phyloP scores from a whole-genome alignment of 495 filamentous ascomycete species.

The Daldinia bambusicola region DNA sequence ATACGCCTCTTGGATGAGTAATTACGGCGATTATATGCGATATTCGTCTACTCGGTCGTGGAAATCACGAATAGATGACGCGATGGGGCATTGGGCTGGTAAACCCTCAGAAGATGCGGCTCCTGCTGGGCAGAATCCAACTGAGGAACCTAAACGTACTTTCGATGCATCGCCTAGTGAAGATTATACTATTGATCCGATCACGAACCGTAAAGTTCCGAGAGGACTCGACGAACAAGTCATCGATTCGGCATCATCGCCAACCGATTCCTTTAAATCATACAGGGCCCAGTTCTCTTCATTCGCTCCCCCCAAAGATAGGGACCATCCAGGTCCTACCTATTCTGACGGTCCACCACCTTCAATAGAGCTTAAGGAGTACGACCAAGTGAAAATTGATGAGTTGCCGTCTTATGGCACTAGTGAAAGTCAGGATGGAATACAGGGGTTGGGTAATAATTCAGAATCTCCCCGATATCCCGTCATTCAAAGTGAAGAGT shows the following conservation, averaged over 20 bases:
- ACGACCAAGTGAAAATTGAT: conserved; percentile 49
- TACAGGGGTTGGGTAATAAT: conserved; percentile 5
- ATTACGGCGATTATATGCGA: background rate
- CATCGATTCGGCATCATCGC: background rate
- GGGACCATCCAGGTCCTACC: conserved; percentile 36
- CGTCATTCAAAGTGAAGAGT: conserved; percentile 46
- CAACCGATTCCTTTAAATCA: conserved; percentile 43
- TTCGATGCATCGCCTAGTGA: conserved; percentile 5
- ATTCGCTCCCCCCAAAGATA: conserved; percentile 40
- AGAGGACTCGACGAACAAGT: conserved; percentile 27
- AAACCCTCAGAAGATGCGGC: background rate
- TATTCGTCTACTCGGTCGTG: conserved; percentile 7
- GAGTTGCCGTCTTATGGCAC: conserved; percentile 32
- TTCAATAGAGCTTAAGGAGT: conserved; percentile 53
- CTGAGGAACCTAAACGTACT: conserved; percentile 1
- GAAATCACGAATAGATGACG: conserved; percentile 30
- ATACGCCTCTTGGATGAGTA: conserved; percentile 11
- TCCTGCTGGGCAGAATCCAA: background rate
- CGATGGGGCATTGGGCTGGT: conserved; percentile 18
- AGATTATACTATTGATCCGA: conserved; percentile 68
- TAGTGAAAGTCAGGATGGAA: background rate
- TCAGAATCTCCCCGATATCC: conserved; percentile 13
- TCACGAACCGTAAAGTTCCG: conserved; percentile 67
- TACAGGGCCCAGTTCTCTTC: conserved; percentile 54
- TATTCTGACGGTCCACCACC: conserved; percentile 52